These are phyloP conservation scores for Tulasnella sp. DNA, from an alignment of 768 basidiomycete genomes.

Conservation along the genomic window DNA sequence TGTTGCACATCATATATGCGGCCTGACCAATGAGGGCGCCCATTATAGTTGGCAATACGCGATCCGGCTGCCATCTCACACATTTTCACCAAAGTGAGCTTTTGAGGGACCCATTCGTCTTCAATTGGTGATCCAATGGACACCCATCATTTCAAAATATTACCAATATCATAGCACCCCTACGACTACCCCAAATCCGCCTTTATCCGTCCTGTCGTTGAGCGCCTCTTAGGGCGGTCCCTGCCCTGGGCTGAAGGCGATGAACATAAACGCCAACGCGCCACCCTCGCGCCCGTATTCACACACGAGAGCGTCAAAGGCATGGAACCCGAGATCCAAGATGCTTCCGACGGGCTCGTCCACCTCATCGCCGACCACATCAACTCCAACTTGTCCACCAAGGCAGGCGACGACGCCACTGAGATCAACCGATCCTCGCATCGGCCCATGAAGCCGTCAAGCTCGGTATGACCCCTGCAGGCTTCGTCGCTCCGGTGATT, in stretches of 20 bases:
- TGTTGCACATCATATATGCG: slow-evolving; percentile 6
- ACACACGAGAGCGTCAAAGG: slow-evolving; percentile 18
- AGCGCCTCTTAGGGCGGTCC: slow-evolving; percentile 28
- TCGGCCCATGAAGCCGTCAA: slow-evolving; percentile 24
- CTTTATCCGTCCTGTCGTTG: slow-evolving; percentile 28
- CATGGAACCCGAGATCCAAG: slow-evolving; percentile 12
- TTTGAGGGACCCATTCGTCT: slow-evolving; percentile 11
- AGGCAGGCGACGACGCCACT: background rate
- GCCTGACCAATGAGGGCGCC: background rate
- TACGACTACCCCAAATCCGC: slow-evolving; percentile 6
- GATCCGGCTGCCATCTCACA: slow-evolving; percentile 22
- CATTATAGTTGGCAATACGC: slow-evolving; percentile 19
- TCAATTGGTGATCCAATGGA: slow-evolving; percentile 20
- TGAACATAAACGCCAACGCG: slow-evolving; percentile 27
- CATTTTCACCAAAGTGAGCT: slow-evolving; percentile 13
- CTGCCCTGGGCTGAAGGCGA: slow-evolving; percentile 32
- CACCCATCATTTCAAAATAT: background rate
- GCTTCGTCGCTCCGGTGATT: slow-evolving; percentile 20
- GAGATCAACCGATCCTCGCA: slow-evolving; percentile 22
- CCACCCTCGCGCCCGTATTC: slow-evolving; percentile 20
- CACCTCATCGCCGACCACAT: slow-evolving; percentile 1
- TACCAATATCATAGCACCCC: background rate
- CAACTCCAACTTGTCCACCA: background rate
- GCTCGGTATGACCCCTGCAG: slow-evolving; percentile 18
- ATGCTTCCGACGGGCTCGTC: slow-evolving; percentile 12